Conservation (phyloP, 345 rosid species). For the Hevea brasiliensis region DNA sequence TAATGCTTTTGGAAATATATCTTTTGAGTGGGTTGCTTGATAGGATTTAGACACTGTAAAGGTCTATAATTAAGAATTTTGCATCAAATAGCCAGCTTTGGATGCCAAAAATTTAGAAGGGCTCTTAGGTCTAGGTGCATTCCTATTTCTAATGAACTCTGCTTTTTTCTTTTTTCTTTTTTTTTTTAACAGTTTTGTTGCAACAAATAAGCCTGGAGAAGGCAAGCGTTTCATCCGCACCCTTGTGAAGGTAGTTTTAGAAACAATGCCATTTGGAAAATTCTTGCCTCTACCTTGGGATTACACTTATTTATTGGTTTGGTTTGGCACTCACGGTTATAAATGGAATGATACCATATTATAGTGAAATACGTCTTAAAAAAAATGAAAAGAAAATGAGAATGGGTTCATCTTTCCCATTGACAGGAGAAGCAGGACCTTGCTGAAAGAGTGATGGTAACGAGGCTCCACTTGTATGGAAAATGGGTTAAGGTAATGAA, state of each 20-base stretch:
- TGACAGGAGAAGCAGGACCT: slow-evolving; percentile 89
- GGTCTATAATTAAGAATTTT: not conserved
- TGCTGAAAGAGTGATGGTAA: slow-evolving; percentile 95
- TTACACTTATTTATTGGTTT: too few species aligned
- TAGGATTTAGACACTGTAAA: not conserved
- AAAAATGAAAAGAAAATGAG: too few species aligned
- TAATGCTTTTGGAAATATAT: not conserved
- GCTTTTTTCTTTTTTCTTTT: not conserved
- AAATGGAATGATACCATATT: too few species aligned
- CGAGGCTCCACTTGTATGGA: slow-evolving; percentile 88
- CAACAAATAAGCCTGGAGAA: slow-evolving; percentile 71
- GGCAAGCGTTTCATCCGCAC: slow-evolving; percentile 80
- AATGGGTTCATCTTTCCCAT: not conserved
- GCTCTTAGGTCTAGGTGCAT: not conserved
- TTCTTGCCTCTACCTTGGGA: too few species aligned
- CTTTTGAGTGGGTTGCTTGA: not conserved
- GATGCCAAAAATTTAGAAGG: too few species aligned
- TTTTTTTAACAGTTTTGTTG: slow-evolving; percentile 50
- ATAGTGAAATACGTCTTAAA: too few species aligned
- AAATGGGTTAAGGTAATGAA: slow-evolving; percentile 83
- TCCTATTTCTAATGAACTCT: not conserved
- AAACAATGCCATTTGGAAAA: too few species aligned
- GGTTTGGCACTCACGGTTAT: too few species aligned
- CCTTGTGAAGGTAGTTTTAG: slow-evolving; percentile 64
- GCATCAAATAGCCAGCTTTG: too few species aligned